A percentile compares a stretch with the other conserved stretches of the same genome.
Evolutionary conservation across 2,329 filamentous ascomycete genomes (phyloP).

Genomic region (Alternaria rosae): DNA sequence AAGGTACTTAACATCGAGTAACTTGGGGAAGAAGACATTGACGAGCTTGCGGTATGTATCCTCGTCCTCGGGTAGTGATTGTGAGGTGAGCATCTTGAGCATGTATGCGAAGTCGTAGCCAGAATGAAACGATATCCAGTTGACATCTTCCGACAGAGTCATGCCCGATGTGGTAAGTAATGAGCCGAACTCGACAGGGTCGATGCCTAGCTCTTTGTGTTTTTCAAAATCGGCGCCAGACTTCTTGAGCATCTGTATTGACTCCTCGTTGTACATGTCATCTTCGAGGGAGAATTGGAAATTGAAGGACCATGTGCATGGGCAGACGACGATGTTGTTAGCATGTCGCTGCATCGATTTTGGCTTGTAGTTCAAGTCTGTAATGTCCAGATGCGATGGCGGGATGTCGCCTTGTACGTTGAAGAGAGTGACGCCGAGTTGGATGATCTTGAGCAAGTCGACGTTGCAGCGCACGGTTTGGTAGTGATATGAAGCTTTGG

Average conservation of each 20-base stretch:
- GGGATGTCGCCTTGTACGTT: slow-evolving; percentile 88
- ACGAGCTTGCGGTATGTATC: slow-evolving; percentile 87
- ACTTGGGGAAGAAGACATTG: slow-evolving; percentile 89
- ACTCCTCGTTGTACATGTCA: slow-evolving; percentile 98
- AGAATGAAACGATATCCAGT: slow-evolving; percentile 97
- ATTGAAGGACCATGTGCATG: slow-evolving; percentile 98
- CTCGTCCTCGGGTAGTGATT: slow-evolving; percentile 86
- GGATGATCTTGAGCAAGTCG: slow-evolving; percentile 96
- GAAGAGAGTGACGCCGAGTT: slow-evolving; percentile 94
- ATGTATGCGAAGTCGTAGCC: slow-evolving; percentile 98
- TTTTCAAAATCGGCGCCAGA: slow-evolving; percentile 91
- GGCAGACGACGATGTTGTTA: slow-evolving; percentile 68
- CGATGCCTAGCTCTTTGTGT: slow-evolving; percentile 87
- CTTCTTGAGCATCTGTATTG: slow-evolving; percentile 87
- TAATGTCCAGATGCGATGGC: slow-evolving; percentile 67
- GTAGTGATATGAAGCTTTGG: slow-evolving; percentile 98
- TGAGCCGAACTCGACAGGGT: slow-evolving; percentile 86
- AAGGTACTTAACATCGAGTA: slow-evolving; percentile 96
- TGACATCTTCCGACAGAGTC: slow-evolving; percentile 84
- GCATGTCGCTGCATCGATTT: slow-evolving; percentile 59
- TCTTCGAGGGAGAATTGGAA: slow-evolving; percentile 94
- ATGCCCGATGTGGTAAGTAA: slow-evolving; percentile 91
- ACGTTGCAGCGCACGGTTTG: slow-evolving; percentile 97
- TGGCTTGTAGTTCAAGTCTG: slow-evolving; percentile 52
- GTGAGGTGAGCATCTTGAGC: slow-evolving; percentile 88